Evolutionary conservation across 2,329 filamentous ascomycete species (phyloP).

Genomic region (Penicillium brasilianum): DNA sequence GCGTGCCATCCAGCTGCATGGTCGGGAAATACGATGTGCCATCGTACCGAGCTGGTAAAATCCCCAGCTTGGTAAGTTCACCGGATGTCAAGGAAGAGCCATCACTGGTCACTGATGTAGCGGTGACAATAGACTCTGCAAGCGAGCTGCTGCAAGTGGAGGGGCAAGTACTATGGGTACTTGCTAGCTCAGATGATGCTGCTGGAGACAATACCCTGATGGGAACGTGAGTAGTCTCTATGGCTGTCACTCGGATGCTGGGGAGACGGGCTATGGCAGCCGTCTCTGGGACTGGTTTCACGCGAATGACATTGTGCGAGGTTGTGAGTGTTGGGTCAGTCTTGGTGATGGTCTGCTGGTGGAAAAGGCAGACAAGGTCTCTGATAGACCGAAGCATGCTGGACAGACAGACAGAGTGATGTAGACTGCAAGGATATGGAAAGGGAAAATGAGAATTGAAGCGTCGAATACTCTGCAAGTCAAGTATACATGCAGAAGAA

Average conservation of each 20-base stretch:
- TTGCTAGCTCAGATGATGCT: conserved; percentile 9
- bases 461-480: neutral
- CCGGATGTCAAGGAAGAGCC: conserved; percentile 16
- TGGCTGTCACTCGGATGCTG: neutral
- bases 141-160: conserved; percentile 18
- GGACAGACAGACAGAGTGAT: neutral
- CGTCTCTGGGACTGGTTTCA: conserved; percentile 14
- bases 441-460: neutral
- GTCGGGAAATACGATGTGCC: conserved; percentile 28
- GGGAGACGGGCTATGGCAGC: conserved; percentile 11
- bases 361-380: conserved; percentile 28
- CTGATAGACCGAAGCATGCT: conserved; percentile 24
- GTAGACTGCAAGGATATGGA: neutral
- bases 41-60: conserved; percentile 8
- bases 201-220: neutral
- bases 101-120: conserved; percentile 21
- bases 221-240: neutral
- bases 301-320: conserved; percentile 10
- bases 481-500: neutral
- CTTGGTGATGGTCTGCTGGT: conserved; percentile 4
- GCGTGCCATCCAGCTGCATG: conserved; percentile 29
- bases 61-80: conserved; percentile 14
- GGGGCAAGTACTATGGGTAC: conserved; percentile 17
- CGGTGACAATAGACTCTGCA: conserved; percentile 21
- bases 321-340: conserved; percentile 4